A percentile compares a stretch with the other conserved stretches of the same genome.
These are phyloP conservation scores for Tetrahymena borealis DNA, from an alignment of 73 alveolate genomes.

Conservation along the genomic window DNA sequence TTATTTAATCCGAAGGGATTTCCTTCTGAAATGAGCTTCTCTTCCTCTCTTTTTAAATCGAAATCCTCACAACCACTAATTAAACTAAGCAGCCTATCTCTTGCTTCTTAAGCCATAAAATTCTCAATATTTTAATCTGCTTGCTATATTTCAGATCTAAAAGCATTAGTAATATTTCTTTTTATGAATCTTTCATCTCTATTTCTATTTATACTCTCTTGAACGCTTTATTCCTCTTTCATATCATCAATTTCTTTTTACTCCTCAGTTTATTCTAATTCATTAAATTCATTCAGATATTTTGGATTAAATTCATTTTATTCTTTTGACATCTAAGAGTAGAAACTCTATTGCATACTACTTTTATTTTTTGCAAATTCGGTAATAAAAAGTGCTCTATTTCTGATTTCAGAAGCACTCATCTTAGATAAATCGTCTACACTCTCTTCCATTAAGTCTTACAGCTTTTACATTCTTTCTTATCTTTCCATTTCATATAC, in stretches of 20 bases:
- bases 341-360: background rate
- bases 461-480: background rate
- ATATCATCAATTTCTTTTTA: background rate
- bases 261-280: background rate
- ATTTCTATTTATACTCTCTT: background rate
- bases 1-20: background rate
- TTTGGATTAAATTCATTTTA: background rate
- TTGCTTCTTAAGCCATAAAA: background rate
- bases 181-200: background rate
- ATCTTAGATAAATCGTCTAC: background rate
- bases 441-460: background rate
- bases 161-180: background rate
- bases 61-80: background rate
- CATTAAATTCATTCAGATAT: background rate
- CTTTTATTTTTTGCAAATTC: background rate
- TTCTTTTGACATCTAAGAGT: background rate
- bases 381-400: background rate
- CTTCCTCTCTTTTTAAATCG: background rate
- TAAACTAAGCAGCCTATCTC: background rate
- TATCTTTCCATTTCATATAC: background rate
- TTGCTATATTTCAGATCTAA: background rate
- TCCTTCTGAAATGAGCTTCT: background rate
- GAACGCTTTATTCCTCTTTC: background rate
- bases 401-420: background rate
- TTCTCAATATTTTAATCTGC: background rate